These are phyloP conservation scores for Annona cherimola DNA, from an alignment of 164 flowering plant species.

Conservation along the genomic window DNA sequence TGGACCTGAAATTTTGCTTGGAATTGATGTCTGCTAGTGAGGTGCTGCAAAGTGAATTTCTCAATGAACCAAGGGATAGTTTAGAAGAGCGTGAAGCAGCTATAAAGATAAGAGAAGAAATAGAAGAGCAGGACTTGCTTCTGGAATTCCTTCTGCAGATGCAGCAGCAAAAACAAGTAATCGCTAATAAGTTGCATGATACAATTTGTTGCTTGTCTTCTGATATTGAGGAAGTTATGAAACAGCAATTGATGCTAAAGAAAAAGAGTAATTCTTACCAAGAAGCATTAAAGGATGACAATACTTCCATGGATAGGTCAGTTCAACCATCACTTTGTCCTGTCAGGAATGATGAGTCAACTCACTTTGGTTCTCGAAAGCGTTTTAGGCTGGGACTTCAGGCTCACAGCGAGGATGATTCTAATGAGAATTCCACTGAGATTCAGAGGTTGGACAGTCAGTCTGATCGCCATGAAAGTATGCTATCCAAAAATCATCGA, in stretches of 20 bases:
- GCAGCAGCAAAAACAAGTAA: conserved; percentile 69
- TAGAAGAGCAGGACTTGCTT: conserved; percentile 81
- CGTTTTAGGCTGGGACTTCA: conserved; percentile 41
- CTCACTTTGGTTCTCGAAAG: conserved; percentile 47
- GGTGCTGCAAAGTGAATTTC: conserved; percentile 78
- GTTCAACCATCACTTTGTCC: conserved; percentile 17
- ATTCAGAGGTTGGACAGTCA: conserved; percentile 24
- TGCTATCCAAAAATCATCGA: conserved; percentile 51
- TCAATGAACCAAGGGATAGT: conserved; percentile 62
- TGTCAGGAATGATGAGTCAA: conserved; percentile 39
- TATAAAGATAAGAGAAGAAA: conserved; percentile 62
- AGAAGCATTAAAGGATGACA: conserved; percentile 27
- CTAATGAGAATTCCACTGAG: conserved; percentile 21
- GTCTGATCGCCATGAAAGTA: conserved; percentile 33
- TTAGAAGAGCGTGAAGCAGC: conserved; percentile 79
- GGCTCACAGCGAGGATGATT: conserved; percentile 25
- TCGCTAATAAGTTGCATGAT: conserved; percentile 56
- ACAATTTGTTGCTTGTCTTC: conserved; percentile 58
- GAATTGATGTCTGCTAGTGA: conserved; percentile 47
- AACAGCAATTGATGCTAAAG: conserved; percentile 40
- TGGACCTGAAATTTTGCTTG: not conserved
- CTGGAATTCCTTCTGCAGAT: conserved; percentile 69
- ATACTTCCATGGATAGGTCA: not conserved
- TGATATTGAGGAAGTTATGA: conserved; percentile 74
- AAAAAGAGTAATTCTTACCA: conserved; percentile 27